phyloP scores from a whole-genome alignment of 305 asterid species.

The Solanum hybrid region DNA sequence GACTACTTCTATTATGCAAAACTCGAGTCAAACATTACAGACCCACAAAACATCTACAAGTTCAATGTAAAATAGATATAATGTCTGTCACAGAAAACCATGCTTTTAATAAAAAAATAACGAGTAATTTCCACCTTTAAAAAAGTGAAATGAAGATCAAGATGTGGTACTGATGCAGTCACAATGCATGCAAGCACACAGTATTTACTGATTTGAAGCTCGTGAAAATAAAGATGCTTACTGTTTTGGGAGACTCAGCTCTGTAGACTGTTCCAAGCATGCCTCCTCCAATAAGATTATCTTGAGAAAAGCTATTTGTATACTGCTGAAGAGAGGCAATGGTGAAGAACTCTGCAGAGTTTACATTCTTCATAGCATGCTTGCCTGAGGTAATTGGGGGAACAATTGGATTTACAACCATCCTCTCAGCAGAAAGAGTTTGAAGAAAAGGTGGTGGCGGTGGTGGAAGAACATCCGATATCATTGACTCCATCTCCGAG shows the following conservation, averaged over 20 bases:
- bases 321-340: slow-evolving; percentile 80
- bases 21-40: not conserved
- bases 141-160: not conserved
- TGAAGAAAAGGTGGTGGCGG: slow-evolving; percentile 52
- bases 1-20: not conserved
- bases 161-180: not conserved
- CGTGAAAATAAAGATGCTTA: slow-evolving; percentile 15
- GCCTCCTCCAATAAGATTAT: slow-evolving; percentile 78
- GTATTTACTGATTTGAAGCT: not conserved
- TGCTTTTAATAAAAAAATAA: not conserved
- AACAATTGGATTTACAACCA: slow-evolving; percentile 50
- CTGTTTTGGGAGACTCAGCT: slow-evolving; percentile 75
- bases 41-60: not conserved
- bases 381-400: slow-evolving; percentile 28
- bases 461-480: slow-evolving; percentile 19
- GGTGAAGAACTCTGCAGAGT: slow-evolving; percentile 38
- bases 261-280: slow-evolving; percentile 63
- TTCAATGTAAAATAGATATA: not conserved
- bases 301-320: slow-evolving; percentile 83
- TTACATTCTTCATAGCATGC: slow-evolving; percentile 23
- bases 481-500: slow-evolving; percentile 43
- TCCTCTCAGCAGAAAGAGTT: slow-evolving; percentile 52
- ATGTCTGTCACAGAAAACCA: not conserved
- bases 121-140: not conserved
- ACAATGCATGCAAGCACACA: not conserved